These are phyloP conservation scores for Butyriboletus loyo DNA, from an alignment of 768 basidiomycete species.

Conservation along the genomic window DNA sequence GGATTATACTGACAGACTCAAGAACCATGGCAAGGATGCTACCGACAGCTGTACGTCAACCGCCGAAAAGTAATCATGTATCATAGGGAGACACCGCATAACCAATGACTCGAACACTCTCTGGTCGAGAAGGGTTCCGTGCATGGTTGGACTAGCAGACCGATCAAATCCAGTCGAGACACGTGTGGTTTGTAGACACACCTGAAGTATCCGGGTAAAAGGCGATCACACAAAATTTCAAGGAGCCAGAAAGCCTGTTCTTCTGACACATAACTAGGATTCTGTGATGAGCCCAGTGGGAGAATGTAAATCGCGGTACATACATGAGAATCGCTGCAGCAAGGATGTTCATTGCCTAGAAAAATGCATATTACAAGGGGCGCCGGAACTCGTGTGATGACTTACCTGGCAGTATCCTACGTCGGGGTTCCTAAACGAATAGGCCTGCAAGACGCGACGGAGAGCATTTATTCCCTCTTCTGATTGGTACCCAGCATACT, in stretches of 20 bases:
- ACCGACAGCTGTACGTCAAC: conserved; percentile 98
- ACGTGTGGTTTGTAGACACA: conserved; percentile 32
- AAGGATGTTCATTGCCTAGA: conserved; percentile 94
- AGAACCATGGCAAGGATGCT: conserved; percentile 96
- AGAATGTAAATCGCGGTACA: conserved; percentile 19
- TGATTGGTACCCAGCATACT: conserved; percentile 94
- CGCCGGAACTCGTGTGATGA: neutral
- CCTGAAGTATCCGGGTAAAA: conserved; percentile 98
- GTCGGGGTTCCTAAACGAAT: conserved; percentile 93
- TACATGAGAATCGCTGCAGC: conserved; percentile 94
- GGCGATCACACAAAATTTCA: conserved; percentile 89
- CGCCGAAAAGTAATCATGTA: conserved; percentile 85
- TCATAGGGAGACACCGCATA: conserved; percentile 82
- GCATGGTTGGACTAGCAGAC: conserved; percentile 83
- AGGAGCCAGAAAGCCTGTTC: conserved; percentile 98
- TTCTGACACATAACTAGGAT: conserved; percentile 91
- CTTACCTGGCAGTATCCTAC: conserved; percentile 90
- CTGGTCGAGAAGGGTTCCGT: conserved; percentile 97
- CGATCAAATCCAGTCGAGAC: conserved; percentile 2
- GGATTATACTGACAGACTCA: conserved; percentile 74
- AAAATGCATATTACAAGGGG: neutral
- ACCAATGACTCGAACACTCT: conserved; percentile 96
- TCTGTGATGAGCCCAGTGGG: conserved; percentile 4
- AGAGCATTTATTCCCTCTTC: conserved; percentile 83
- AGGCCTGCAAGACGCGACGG: conserved; percentile 89